phyloP scores from a whole-genome alignment of 1,284 basidiomycete genomes.

The Trichosporon sp. region DNA sequence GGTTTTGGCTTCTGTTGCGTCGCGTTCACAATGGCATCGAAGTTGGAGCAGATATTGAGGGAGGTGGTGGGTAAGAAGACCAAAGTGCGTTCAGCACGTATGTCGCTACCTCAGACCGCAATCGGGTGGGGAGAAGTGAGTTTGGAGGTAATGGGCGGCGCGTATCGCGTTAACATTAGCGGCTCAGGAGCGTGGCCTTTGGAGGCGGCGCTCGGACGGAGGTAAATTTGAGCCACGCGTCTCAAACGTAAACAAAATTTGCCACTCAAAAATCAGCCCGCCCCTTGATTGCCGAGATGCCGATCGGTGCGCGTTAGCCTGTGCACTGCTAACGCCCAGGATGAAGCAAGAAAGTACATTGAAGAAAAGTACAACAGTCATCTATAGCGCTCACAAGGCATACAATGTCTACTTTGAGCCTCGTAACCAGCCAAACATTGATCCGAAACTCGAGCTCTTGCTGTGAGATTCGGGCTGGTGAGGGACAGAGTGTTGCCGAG shows the following conservation, averaged over 20 bases:
- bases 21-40: not conserved
- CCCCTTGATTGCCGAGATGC: not conserved
- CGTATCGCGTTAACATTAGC: slow-evolving; percentile 6
- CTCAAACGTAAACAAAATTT: slow-evolving; percentile 2
- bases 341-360: not conserved
- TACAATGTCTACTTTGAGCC: slow-evolving; percentile 24
- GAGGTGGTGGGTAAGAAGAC: not conserved
- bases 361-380: slow-evolving; percentile 8
- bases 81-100: not conserved
- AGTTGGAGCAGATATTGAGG: not conserved
- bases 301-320: not conserved
- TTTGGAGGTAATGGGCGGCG: not conserved
- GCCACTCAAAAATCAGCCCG: not conserved
- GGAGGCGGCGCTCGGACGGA: not conserved
- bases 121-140: not conserved
- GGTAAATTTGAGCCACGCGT: slow-evolving; percentile 19
- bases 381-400: not conserved
- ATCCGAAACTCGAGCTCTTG: slow-evolving; percentile 27
- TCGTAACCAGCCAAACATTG: slow-evolving; percentile 29
- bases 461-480: slow-evolving; percentile 19
- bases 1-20: not conserved
- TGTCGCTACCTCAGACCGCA: not conserved
- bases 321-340: not conserved
- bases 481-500: not conserved
- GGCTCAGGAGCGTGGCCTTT: slow-evolving; percentile 1